Evolutionary conservation across 768 basidiomycete species (phyloP).

Genomic region (Xerocomellus amylosporus): DNA sequence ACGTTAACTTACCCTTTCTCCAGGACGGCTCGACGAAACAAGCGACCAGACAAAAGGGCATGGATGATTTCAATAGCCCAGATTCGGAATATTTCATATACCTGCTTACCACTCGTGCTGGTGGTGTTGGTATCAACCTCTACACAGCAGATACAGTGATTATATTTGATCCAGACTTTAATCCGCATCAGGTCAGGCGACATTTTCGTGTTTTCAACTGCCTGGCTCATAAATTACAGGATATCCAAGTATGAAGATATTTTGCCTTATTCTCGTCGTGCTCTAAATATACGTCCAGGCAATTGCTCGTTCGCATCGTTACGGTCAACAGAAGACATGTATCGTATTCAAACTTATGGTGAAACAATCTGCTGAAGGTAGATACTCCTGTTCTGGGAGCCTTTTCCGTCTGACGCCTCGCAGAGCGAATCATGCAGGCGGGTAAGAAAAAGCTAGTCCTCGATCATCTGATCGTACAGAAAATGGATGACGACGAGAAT

Average conservation of each 20-base stretch:
- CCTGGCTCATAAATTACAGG: conserved; percentile 42
- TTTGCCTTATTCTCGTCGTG: neutral
- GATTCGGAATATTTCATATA: conserved; percentile 89
- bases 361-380: conserved; percentile 89
- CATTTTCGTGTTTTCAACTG: neutral
- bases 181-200: conserved; percentile 81
- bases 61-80: conserved; percentile 92
- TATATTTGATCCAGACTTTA: conserved; percentile 95
- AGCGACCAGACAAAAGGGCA: conserved; percentile 82
- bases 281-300: conserved; percentile 52
- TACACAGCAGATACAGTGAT: conserved; percentile 92
- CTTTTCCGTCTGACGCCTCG: conserved; percentile 3
- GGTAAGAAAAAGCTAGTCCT: conserved; percentile 95
- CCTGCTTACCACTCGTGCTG: conserved; percentile 88
- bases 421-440: conserved; percentile 87
- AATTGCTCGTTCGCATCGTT: conserved; percentile 91
- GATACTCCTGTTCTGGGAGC: conserved; percentile 3
- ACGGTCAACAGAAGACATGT: conserved; percentile 92
- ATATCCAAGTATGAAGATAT: conserved; percentile 70
- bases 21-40: conserved; percentile 91
- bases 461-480: conserved; percentile 94
- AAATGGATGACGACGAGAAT: conserved; percentile 84
- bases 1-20: conserved; percentile 6
- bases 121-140: conserved; percentile 91
- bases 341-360: conserved; percentile 96